Percentiles rank a stretch among this genome's conserved stretches.
These are phyloP conservation scores for Aureobasidium sp. DNA, from an alignment of 2,329 filamentous ascomycete species.

Conservation along the genomic window DNA sequence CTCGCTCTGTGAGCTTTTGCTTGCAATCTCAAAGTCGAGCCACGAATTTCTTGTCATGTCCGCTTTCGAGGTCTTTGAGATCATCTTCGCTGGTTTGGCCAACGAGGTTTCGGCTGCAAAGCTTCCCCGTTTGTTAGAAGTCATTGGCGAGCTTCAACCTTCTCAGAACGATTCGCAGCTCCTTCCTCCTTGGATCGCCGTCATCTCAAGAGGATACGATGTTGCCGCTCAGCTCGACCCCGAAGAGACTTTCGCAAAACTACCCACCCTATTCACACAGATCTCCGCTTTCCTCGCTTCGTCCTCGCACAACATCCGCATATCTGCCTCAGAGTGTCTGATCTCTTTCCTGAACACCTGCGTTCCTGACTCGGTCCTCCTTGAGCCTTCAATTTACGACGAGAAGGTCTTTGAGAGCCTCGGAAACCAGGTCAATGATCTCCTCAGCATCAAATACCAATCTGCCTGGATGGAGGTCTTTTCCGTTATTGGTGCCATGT, in stretches of 20 bases:
- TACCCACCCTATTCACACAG: slow-evolving; percentile 76
- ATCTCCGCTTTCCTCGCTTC: slow-evolving; percentile 77
- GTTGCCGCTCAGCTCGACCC: slow-evolving; percentile 82
- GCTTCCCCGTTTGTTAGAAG: slow-evolving; percentile 78
- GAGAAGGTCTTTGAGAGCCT: slow-evolving; percentile 83
- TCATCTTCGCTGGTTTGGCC: slow-evolving; percentile 87
- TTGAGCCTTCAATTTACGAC: slow-evolving; percentile 86
- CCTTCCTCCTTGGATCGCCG: slow-evolving; percentile 92
- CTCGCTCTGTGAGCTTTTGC: slow-evolving; percentile 75
- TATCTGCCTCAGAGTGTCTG: slow-evolving; percentile 90
- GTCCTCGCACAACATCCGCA: slow-evolving; percentile 82
- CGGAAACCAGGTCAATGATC: slow-evolving; percentile 59
- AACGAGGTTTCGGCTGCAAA: slow-evolving; percentile 84
- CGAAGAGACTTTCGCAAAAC: slow-evolving; percentile 82
- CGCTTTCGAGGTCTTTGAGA: slow-evolving; percentile 93
- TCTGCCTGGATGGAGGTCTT: slow-evolving; percentile 93
- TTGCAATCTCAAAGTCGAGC: slow-evolving; percentile 79
- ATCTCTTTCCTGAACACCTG: slow-evolving; percentile 90
- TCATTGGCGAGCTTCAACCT: slow-evolving; percentile 84
- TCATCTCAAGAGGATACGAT: slow-evolving; percentile 88
- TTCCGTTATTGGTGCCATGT: slow-evolving; percentile 76
- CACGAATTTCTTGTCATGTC: slow-evolving; percentile 97
- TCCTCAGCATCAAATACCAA: slow-evolving; percentile 87
- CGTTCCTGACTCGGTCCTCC: slow-evolving; percentile 69
- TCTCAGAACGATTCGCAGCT: slow-evolving; percentile 90